Evolutionary conservation across 2,329 filamentous ascomycete species (phyloP), one percentile per base, ranked within the genome.

Genomic region (Fusarium agapanthi): DNA sequence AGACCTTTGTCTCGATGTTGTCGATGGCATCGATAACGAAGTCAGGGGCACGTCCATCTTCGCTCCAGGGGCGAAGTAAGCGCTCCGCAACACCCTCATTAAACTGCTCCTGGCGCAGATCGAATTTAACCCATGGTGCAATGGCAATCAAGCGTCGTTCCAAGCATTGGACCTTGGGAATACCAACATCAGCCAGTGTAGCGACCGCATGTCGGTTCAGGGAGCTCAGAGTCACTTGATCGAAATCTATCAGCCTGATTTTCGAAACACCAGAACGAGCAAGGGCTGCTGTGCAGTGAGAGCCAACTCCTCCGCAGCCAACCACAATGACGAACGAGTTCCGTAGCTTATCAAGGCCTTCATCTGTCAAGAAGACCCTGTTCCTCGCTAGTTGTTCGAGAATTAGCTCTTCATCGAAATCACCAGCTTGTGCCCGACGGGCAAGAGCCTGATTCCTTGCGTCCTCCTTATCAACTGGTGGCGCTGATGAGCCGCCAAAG

Each of bases 21-120:
- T 99, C 96, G 74, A 99, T 99, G 28, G 95, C 97, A 82, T 99
- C 96, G 40, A 99, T 90, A n/a, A 99, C 90, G 78, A 92, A 99
- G 76, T 95, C 92, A 3, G 95, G 95, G 76, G 87, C 87, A 79
- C 88, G 88, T 22, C 86, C 90, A 10, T 82, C 85, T 45, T 84
- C 84, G 34, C 85, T 82, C 91, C 94, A 95, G 0, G 89, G 85
- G 1, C 84, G 89, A 45, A 99, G 84, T 70, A 98, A 84, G 16
- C 83, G 80, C 12, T 88, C 87, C 0, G 95, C 95, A 15, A 86
- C 90, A 22, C 85, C 81, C 51, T 88, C 90, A 69, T 90, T 90
- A 81, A 97, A 98, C 55, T 98, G 91, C 79, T 97, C 92, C 77
- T 94, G 93, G 18, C 90, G 87, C 78, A 95, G 89, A 79, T 99